A percentile compares a stretch with the other conserved stretches of the same genome.
Evolutionary conservation across 768 basidiomycete species (phyloP).

Genomic region (Auricularia cornea): DNA sequence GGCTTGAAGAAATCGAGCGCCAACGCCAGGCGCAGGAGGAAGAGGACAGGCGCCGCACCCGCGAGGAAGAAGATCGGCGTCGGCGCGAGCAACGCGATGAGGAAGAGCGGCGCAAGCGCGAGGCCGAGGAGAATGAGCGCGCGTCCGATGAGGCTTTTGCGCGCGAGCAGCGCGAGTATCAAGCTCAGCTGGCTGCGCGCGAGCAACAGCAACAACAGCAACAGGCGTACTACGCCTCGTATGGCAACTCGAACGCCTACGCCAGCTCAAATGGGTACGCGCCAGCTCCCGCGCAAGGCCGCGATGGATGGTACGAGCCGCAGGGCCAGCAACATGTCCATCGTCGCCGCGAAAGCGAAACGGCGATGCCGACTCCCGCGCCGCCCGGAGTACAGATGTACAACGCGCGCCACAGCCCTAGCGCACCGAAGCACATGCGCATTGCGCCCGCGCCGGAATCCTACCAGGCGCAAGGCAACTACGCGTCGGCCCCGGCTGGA

Average conservation of each 20-base stretch:
- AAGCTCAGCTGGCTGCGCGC: not conserved
- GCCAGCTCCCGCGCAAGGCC: not conserved
- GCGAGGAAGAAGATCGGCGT: not conserved
- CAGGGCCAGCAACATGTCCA: not conserved
- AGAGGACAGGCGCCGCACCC: not conserved
- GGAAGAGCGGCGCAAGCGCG: not conserved
- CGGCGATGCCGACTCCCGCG: not conserved
- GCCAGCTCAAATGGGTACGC: no score
- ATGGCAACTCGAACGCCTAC: no score
- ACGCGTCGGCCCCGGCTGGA: no score
- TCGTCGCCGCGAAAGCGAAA: not conserved
- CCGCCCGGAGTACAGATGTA: not conserved
- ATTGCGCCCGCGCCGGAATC: not conserved
- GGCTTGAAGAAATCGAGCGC: not conserved
- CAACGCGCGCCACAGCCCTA: not conserved
- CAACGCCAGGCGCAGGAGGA: not conserved
- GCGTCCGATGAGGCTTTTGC: no score
- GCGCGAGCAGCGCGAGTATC: not conserved
- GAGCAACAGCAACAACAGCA: not conserved
- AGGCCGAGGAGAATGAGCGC: not conserved
- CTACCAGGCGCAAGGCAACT: no score
- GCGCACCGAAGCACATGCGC: not conserved
- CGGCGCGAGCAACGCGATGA: not conserved
- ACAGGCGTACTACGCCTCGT: not conserved
- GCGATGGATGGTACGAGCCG: not conserved